Evolutionary conservation across 2,329 filamentous ascomycete genomes (phyloP).

Genomic region (Venturia pyrina): DNA sequence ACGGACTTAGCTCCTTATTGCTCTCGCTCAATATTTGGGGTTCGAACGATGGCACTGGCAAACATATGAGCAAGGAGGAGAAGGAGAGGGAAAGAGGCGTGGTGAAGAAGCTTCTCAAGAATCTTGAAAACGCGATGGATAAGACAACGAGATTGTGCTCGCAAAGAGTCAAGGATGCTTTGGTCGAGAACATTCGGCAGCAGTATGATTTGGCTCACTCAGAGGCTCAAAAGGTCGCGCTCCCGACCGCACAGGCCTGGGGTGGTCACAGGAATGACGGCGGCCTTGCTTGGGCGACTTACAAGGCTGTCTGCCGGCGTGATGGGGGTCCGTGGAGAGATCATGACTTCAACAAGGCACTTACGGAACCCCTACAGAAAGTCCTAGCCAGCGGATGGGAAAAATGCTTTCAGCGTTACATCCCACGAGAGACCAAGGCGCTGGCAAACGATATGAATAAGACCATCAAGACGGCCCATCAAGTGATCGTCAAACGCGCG

Average conservation of each 20-base stretch:
- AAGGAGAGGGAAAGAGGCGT: constrained; percentile 27
- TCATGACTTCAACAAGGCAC: constrained; percentile 33
- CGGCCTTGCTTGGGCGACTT: constrained; percentile 42
- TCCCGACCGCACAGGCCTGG: constrained; percentile 26
- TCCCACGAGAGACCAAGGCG: constrained; percentile 31
- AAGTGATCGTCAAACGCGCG: constrained; percentile 30
- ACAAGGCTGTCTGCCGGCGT: constrained; percentile 46
- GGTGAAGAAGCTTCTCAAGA: constrained; percentile 31
- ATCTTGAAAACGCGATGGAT: constrained; percentile 18
- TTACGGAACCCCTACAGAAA: constrained; percentile 30
- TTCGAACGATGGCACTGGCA: constrained; percentile 31
- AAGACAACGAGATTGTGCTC: not conserved
- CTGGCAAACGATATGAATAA: constrained; percentile 25
- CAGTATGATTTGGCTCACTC: constrained; percentile 31
- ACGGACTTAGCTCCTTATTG: constrained; percentile 36
- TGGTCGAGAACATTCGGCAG: constrained; percentile 38
- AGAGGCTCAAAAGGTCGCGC: constrained; percentile 28
- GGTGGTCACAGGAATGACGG: constrained; percentile 30
- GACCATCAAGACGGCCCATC: constrained; percentile 33
- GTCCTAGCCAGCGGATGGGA: constrained; percentile 35
- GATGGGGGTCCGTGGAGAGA: constrained; percentile 28
- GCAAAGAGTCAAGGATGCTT: constrained; percentile 28
- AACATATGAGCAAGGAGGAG: constrained; percentile 32
- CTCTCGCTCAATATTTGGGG: constrained; percentile 45
- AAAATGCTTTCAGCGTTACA: constrained; percentile 30